Evolutionary conservation across 208 protist species (phyloP), one percentile per base, ranked within the genome.

Genomic region (Leishmania guyanensis): DNA sequence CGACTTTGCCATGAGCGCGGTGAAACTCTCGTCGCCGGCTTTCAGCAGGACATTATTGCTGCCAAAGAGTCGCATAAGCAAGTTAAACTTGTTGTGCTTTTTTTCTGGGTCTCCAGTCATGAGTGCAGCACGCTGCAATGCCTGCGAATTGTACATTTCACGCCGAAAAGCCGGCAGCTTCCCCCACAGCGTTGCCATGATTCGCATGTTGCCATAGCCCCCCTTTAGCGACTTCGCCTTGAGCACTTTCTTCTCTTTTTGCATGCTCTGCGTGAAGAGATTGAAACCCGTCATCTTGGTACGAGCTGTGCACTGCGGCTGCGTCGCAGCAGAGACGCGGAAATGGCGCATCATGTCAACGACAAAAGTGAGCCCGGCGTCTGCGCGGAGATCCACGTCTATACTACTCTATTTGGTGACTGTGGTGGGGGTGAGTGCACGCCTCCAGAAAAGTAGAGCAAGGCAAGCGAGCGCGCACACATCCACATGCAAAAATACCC

Each of bases 11-110:
- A 96, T 85, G 10, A 56, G 77, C 29, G 89, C 82, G 8, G 78
- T 91, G 60, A 96, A 92, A 12, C 70, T 46, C 78, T 91, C 86
- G 69, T 93, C 85, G 2, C 90, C 92, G 2, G 81, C 85, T 5
- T 66, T 68, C 79, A 87, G 85, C 16, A 94, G 80, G 36, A 84
- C 77, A 4, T 87, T 77, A 56, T 81, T 68, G 26, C 65, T 36
- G 39, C 88, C 81, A 22, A 96, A 78, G 16, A 94, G 78, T 29
- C 82, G 84, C 90, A 96, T 93, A 60, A 93, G 73, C 39, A 94
- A 76, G 80, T 96, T 96, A 84, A 93, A 96, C 54, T 78, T 87
- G 69, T 86, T 94, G 74, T 92, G 84, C 48, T 85, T 77, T 75
- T 91, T 92, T 8, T 85, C 75, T 9, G 56, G 70, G 66, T 94